These are phyloP conservation scores for Luvunga scandens DNA, from an alignment of 345 rosid genomes.

Conservation along the genomic window DNA sequence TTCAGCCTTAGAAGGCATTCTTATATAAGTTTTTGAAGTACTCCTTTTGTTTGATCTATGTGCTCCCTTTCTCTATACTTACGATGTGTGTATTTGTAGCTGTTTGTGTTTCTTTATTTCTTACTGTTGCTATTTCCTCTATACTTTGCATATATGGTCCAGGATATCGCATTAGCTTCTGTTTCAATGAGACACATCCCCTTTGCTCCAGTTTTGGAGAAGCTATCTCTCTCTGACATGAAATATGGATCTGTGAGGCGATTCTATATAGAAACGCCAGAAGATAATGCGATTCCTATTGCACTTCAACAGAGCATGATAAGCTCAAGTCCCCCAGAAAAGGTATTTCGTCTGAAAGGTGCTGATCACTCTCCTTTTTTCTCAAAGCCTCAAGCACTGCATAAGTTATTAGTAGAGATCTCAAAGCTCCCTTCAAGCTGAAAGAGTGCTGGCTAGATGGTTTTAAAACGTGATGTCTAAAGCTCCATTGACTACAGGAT, in stretches of 20 bases:
- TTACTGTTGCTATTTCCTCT: not conserved
- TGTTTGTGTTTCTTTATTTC: not conserved
- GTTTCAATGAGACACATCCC: slow-evolving; percentile 94
- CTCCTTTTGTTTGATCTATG: not conserved
- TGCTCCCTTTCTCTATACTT: not conserved
- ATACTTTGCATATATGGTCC: slow-evolving; percentile 14
- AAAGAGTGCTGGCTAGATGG: slow-evolving; percentile 3
- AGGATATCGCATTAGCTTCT: slow-evolving; percentile 94
- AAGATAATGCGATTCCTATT: slow-evolving; percentile 80
- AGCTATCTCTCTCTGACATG: slow-evolving; percentile 64
- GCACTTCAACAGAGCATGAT: slow-evolving; percentile 75
- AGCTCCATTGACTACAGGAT: slow-evolving; percentile 12
- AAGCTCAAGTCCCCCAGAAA: slow-evolving; percentile 73
- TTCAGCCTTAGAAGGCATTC: not conserved
- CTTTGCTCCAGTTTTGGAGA: slow-evolving; percentile 90
- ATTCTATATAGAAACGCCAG: slow-evolving; percentile 69
- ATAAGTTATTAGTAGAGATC: slow-evolving; percentile 81
- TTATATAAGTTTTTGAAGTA: not conserved
- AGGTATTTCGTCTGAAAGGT: slow-evolving; percentile 74
- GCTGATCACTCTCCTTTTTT: slow-evolving; percentile 98
- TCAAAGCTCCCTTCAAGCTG: slow-evolving; percentile 43
- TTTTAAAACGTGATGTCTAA: not conserved
- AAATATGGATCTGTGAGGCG: slow-evolving; percentile 80
- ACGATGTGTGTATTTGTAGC: not conserved
- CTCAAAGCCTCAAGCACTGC: slow-evolving; percentile 98